A percentile compares a stretch with the other conserved stretches of the same genome.
phyloP scores from a whole-genome alignment of 202 grass and related monocot species.

The Dendrocalamus latiflorus region DNA sequence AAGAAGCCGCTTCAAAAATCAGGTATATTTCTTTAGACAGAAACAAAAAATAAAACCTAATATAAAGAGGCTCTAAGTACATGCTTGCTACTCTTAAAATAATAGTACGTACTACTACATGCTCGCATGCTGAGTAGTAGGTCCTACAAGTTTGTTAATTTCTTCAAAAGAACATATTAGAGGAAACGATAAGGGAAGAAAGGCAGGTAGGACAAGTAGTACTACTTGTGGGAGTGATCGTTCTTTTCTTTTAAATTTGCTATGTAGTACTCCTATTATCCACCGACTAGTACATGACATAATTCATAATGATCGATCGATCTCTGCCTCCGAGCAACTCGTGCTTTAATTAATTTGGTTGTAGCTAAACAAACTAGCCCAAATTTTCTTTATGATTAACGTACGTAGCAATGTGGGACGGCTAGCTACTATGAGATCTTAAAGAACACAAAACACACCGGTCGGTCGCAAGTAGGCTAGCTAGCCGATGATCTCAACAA shows the following conservation, averaged over 20 bases:
- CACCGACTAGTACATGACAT: not conserved
- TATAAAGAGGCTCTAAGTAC: too few relatives aligned
- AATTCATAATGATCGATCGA: not conserved
- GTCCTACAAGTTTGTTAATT: not conserved
- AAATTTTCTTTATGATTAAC: not conserved
- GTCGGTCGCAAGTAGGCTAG: not conserved
- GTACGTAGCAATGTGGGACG: not conserved
- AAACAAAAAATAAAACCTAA: too few relatives aligned
- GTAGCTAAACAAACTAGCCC: not conserved
- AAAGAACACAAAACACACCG: conserved; percentile 1
- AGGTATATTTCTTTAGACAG: too few relatives aligned
- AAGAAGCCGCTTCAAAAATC: too few relatives aligned
- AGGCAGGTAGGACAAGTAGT: not conserved
- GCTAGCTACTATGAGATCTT: conserved; percentile 11
- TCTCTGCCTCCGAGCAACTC: not conserved
- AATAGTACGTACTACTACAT: too few relatives aligned
- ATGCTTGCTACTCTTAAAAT: too few relatives aligned
- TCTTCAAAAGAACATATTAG: not conserved
- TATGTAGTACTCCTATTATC: not conserved
- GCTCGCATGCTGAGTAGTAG: not conserved
- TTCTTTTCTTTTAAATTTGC: not conserved
- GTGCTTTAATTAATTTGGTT: not conserved
- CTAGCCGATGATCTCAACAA: not conserved
- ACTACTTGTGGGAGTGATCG: not conserved
- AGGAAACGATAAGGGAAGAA: not conserved